Evolutionary conservation across 192 early-diverging fungal species (phyloP).

Genomic region (Rhizophagus clarus): DNA sequence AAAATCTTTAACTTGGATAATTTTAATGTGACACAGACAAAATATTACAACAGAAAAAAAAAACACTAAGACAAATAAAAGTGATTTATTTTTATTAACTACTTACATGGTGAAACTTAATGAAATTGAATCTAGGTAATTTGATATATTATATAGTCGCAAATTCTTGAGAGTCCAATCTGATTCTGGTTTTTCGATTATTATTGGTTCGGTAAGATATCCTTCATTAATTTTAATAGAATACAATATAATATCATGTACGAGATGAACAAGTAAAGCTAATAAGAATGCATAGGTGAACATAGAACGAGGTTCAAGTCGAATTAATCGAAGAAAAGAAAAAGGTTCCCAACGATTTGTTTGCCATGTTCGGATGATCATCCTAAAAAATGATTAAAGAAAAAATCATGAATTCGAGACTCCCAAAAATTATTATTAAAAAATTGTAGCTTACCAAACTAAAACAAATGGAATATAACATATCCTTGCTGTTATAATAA

Average conservation of each 20-base stretch:
- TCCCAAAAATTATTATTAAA: not conserved
- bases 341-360: not conserved
- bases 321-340: not conserved
- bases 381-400: not conserved
- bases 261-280: not conserved
- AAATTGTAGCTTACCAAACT: not conserved
- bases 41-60: too few species aligned
- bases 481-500: constrained; percentile 7
- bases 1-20: not conserved
- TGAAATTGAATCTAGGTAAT: not conserved
- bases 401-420: too few species aligned
- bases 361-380: not conserved
- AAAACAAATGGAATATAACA: constrained; percentile 14
- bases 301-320: not conserved
- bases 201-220: not conserved
- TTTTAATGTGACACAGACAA: not conserved
- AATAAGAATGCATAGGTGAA: constrained; percentile 18
- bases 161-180: not conserved
- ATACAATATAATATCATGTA: constrained; percentile 12
- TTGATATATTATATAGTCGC: too few species aligned
- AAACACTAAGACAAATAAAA: too few species aligned
- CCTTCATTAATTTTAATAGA: constrained; percentile 5
- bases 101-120: constrained; percentile 9
- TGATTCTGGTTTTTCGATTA: not conserved
- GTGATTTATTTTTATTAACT: not conserved